Evolutionary conservation across 768 basidiomycete genomes (phyloP).

Genomic region (Boletus insuetus): DNA sequence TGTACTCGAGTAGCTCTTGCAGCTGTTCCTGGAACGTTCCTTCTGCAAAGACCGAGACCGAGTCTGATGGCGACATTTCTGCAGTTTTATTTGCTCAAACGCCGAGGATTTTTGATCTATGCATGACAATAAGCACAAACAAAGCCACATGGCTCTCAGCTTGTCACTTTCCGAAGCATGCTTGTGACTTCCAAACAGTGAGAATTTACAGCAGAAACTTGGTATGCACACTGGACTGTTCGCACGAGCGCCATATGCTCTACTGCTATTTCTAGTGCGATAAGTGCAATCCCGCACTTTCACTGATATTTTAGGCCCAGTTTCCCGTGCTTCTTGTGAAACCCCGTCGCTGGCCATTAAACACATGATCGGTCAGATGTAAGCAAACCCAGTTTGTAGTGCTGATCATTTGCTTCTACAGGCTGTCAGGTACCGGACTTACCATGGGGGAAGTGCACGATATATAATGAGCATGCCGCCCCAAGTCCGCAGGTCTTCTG

Average conservation of each 20-base stretch:
- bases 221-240: not conserved
- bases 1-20: conserved; percentile 74
- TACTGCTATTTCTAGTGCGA: too few relatives aligned
- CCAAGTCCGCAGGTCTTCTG: not conserved
- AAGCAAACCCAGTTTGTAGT: too few relatives aligned
- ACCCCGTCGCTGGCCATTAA: too few relatives aligned
- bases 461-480: conserved; percentile 11
- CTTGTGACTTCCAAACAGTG: too few relatives aligned
- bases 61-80: conserved; percentile 68
- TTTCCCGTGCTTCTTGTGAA: too few relatives aligned
- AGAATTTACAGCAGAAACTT: too few relatives aligned
- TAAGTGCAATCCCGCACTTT: too few relatives aligned
- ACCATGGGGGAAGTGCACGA: not conserved
- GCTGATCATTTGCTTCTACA: too few relatives aligned
- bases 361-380: too few relatives aligned
- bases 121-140: conserved; percentile 20
- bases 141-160: not conserved
- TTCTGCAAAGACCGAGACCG: conserved; percentile 81
- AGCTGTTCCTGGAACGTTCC: conserved; percentile 88
- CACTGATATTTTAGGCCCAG: too few relatives aligned
- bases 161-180: too few relatives aligned
- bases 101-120: not conserved
- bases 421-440: not conserved
- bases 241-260: not conserved
- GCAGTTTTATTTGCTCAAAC: not conserved